phyloP scores from a whole-genome alignment of 1,284 basidiomycete genomes.

The Mycosarcoma mackinlayi region DNA sequence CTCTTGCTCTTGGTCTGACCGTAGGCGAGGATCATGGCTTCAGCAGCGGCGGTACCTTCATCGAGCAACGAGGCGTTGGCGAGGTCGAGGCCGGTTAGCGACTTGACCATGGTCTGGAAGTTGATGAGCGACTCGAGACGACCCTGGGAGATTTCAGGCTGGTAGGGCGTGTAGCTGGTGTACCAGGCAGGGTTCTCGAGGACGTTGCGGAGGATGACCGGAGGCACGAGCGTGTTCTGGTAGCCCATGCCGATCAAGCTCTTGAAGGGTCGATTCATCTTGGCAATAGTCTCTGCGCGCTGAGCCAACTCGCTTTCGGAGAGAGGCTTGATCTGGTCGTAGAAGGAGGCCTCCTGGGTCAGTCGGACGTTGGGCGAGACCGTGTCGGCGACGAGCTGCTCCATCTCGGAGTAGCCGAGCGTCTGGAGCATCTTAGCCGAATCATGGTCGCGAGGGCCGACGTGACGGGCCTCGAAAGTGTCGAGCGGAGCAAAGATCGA shows the following conservation, averaged over 20 bases:
- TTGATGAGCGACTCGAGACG: conserved; percentile 96
- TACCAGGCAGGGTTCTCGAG: conserved; percentile 99
- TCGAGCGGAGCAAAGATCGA: conserved; percentile 64
- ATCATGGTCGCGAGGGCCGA: conserved; percentile 62
- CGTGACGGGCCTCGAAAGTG: conserved; percentile 60
- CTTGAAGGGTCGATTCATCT: conserved; percentile 83
- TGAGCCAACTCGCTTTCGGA: conserved; percentile 87
- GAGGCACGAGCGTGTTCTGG: conserved; percentile 71
- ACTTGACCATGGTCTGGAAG: conserved; percentile 96
- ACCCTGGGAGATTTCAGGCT: conserved; percentile 90
- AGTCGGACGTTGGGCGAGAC: conserved; percentile 70
- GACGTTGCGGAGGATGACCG: conserved; percentile 66
- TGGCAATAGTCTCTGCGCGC: conserved; percentile 81
- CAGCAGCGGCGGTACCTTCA: conserved; percentile 67
- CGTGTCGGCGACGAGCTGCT: conserved; percentile 62
- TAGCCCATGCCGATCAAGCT: conserved; percentile 99
- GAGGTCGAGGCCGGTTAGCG: conserved; percentile 92
- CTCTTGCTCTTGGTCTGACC: conserved; percentile 58
- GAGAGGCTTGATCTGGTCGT: conserved; percentile 73
- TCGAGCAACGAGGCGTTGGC: conserved; percentile 67
- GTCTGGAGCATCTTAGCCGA: conserved; percentile 57
- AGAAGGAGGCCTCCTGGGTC: conserved; percentile 74
- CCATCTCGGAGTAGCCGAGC: conserved; percentile 61
- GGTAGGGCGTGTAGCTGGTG: conserved; percentile 91
- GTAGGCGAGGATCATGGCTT: conserved; percentile 66